Conservation (phyloP, 2,329 filamentous ascomycete genomes). For the Diplodia sapinea region DNA sequence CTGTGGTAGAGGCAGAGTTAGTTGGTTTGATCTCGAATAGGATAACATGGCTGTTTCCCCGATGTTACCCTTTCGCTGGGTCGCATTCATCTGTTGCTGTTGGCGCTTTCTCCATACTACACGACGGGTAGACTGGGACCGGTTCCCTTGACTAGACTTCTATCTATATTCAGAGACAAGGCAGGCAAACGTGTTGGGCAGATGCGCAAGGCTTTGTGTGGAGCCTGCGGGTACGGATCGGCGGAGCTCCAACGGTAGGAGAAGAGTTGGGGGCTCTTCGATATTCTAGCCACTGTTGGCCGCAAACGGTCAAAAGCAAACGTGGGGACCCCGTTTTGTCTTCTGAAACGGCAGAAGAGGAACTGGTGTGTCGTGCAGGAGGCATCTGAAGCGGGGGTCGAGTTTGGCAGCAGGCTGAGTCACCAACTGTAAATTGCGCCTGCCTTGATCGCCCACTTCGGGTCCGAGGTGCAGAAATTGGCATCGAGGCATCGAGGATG, state of each 20-base stretch:
- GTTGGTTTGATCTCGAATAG: neutral
- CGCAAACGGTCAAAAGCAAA: neutral
- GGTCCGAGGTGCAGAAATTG: neutral
- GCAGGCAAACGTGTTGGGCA: constrained; percentile 18
- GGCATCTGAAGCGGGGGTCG: constrained; percentile 4
- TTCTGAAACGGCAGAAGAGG: constrained; percentile 4
- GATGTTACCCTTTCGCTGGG: neutral
- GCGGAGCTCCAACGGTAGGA: neutral
- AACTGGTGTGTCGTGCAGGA: neutral
- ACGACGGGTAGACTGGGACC: neutral
- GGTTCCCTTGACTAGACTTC: neutral
- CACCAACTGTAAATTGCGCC: neutral
- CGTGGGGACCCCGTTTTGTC: neutral
- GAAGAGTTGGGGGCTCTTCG: neutral
- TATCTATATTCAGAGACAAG: constrained; percentile 10
- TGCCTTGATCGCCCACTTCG: neutral
- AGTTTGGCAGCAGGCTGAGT: neutral
- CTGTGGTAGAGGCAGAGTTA: neutral
- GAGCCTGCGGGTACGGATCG: constrained; percentile 2
- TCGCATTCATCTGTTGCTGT: neutral
- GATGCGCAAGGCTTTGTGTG: neutral
- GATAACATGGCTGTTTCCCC: neutral
- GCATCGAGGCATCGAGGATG: neutral
- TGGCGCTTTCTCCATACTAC: neutral
- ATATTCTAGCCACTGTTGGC: neutral